Percentiles rank a stretch among this genome's conserved stretches.
Evolutionary conservation across 2,329 filamentous ascomycete species (phyloP).

Genomic region (Exophiala xenobiotica): DNA sequence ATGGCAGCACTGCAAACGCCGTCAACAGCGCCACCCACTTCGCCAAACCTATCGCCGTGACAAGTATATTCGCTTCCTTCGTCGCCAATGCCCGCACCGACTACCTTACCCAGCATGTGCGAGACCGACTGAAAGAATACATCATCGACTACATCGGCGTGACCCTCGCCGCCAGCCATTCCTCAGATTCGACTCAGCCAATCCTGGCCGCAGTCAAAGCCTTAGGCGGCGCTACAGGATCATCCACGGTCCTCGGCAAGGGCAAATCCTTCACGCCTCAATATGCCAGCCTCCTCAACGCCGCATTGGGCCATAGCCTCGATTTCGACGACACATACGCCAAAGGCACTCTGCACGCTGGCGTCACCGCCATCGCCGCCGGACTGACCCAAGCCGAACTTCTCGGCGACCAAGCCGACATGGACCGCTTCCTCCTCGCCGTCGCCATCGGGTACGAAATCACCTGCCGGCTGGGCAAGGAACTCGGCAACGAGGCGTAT

Average conservation of each 20-base stretch:
- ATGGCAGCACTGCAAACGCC: constrained; percentile 3
- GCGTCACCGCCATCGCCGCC: constrained; percentile 38
- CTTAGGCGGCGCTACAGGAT: constrained; percentile 16
- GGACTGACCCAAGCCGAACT: constrained; percentile 36
- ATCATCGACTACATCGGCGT: constrained; percentile 30
- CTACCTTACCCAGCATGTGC: constrained; percentile 17
- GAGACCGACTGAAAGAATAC: constrained; percentile 25
- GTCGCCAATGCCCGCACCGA: constrained; percentile 16
- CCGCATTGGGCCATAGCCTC: constrained; percentile 44
- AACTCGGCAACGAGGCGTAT: constrained; percentile 38
- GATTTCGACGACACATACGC: constrained; percentile 50
- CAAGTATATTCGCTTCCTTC: constrained; percentile 21
- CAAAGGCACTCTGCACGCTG: constrained; percentile 43
- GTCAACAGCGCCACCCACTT: constrained; percentile 2
- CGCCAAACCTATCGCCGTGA: constrained; percentile 17
- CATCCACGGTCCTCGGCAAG: constrained; percentile 26
- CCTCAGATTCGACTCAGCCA: constrained; percentile 26
- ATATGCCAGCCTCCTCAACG: constrained; percentile 45
- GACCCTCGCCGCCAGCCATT: constrained; percentile 22
- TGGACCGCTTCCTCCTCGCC: constrained; percentile 34
- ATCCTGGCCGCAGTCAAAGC: constrained; percentile 24
- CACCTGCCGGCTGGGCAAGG: constrained; percentile 36
- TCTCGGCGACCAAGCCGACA: constrained; percentile 24
- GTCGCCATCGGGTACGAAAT: constrained; percentile 38
- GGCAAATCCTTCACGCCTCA: constrained; percentile 33